phyloP scores from a whole-genome alignment of 2,329 filamentous ascomycete genomes.

The Mollisia scopiformis region DNA sequence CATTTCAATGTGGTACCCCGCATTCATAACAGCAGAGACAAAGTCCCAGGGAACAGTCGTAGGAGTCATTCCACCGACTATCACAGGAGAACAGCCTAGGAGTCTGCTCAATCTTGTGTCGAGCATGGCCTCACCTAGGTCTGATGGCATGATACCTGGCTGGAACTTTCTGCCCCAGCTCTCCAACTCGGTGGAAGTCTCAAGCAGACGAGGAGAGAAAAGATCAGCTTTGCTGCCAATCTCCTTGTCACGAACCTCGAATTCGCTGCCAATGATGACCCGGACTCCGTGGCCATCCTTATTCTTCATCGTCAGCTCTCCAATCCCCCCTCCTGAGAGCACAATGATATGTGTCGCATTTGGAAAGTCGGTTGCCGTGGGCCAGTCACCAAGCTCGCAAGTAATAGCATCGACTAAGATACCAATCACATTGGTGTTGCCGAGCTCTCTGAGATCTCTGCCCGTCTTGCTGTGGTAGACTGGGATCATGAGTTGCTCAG shows the following conservation, averaged over 20 bases:
- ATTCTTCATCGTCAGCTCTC: slow-evolving; percentile 32
- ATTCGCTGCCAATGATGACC: slow-evolving; percentile 4
- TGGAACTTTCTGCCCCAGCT: slow-evolving; percentile 49
- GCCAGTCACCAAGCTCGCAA: slow-evolving; percentile 33
- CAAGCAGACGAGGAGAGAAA: not conserved
- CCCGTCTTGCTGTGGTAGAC: slow-evolving; percentile 37
- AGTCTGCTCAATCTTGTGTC: slow-evolving; percentile 86
- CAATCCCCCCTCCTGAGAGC: slow-evolving; percentile 39
- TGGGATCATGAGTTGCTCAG: slow-evolving; percentile 48
- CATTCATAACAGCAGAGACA: slow-evolving; percentile 88
- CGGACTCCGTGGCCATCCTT: slow-evolving; percentile 38
- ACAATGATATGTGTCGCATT: slow-evolving; percentile 39
- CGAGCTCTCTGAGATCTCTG: slow-evolving; percentile 33
- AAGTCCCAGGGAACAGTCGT: slow-evolving; percentile 86
- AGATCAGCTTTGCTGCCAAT: slow-evolving; percentile 56
- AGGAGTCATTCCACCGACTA: slow-evolving; percentile 92
- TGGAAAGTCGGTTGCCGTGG: slow-evolving; percentile 27
- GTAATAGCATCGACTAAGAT: slow-evolving; percentile 34
- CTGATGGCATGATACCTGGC: not conserved
- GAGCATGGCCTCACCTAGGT: not conserved
- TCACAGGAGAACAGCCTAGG: slow-evolving; percentile 78
- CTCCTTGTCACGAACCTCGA: slow-evolving; percentile 6
- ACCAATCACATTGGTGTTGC: slow-evolving; percentile 17
- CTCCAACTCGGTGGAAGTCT: slow-evolving; percentile 45
- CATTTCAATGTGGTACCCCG: slow-evolving; percentile 89